Evolutionary conservation across 1,284 basidiomycete species (phyloP).

Genomic region (Veloporphyrellus conicus): DNA sequence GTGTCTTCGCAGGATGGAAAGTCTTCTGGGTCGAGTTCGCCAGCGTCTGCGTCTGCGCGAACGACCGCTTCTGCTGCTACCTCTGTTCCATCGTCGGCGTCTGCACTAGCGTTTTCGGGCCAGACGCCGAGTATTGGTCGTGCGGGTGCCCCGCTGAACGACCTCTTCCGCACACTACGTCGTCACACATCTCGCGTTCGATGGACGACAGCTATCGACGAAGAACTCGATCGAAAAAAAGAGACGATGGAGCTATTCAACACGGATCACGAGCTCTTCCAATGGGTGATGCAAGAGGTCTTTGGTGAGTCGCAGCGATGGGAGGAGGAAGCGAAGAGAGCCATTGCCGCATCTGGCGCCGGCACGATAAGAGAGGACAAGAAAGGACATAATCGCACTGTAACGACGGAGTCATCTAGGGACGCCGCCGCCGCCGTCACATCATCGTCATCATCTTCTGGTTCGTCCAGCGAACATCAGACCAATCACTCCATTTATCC

Average conservation of each 20-base stretch:
- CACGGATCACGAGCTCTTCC: constrained; percentile 68
- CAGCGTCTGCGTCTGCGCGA: not conserved
- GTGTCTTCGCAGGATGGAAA: constrained; percentile 37
- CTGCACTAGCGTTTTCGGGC: not conserved
- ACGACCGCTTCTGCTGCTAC: not conserved
- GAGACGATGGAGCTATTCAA: constrained; percentile 71
- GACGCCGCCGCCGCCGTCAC: not conserved
- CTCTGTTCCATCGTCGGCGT: not conserved
- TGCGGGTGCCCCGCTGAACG: constrained; percentile 19
- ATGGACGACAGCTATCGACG: constrained; percentile 51
- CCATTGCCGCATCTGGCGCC: constrained; percentile 10
- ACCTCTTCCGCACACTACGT: constrained; percentile 41
- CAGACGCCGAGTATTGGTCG: constrained; percentile 18
- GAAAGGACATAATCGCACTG: not conserved
- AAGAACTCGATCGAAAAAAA: constrained; percentile 68
- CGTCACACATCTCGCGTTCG: constrained; percentile 45
- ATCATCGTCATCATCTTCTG: not conserved
- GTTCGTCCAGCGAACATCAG: constrained; percentile 30
- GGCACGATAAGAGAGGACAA: not conserved
- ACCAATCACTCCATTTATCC: constrained; percentile 68
- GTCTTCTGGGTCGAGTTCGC: constrained; percentile 9
- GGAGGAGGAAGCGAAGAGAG: constrained; percentile 44
- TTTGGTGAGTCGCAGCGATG: constrained; percentile 56
- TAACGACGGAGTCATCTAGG: not conserved
- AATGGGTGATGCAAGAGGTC: constrained; percentile 71